Conservation (phyloP, 1,284 basidiomycete genomes). For the Moniliella sp. region DNA sequence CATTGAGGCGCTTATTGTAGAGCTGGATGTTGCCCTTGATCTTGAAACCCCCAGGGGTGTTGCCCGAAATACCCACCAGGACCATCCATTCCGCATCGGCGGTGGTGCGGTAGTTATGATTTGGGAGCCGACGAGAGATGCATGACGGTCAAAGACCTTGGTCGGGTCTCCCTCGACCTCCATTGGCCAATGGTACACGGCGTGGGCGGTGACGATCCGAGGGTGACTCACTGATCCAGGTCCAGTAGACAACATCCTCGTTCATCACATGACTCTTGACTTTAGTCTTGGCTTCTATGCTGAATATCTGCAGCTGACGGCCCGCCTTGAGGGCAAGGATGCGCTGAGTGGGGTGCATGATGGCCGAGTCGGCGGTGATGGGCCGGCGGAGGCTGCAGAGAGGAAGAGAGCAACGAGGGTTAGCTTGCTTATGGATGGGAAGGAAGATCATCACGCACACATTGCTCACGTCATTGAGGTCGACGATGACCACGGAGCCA, state of each 20-base stretch:
- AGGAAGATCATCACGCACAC: constrained; percentile 6
- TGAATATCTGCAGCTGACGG: constrained; percentile 84
- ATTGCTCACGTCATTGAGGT: constrained; percentile 27
- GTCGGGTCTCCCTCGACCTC: constrained; percentile 49
- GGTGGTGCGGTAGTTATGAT: constrained; percentile 94
- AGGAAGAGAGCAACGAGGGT: neutral
- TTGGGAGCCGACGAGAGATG: constrained; percentile 75
- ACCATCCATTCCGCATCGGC: constrained; percentile 92
- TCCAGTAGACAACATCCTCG: constrained; percentile 95
- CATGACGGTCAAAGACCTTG: constrained; percentile 90
- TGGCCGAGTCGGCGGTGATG: constrained; percentile 89
- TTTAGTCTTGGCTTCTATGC: constrained; percentile 85
- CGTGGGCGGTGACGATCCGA: constrained; percentile 83
- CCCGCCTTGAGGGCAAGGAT: constrained; percentile 71
- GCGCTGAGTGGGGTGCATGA: constrained; percentile 94
- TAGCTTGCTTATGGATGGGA: neutral
- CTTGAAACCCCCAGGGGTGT: constrained; percentile 45
- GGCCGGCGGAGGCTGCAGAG: constrained; percentile 52
- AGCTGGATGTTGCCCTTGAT: constrained; percentile 63
- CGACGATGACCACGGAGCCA: constrained; percentile 29
- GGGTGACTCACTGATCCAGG: constrained; percentile 75
- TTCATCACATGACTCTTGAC: constrained; percentile 83
- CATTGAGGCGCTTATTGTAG: constrained; percentile 66
- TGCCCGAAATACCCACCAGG: constrained; percentile 81
- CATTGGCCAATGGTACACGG: constrained; percentile 85